Base-by-base conservation (phyloP, 2,329 filamentous ascomycete genomes). In the Neofusicoccum parvum region DNA sequence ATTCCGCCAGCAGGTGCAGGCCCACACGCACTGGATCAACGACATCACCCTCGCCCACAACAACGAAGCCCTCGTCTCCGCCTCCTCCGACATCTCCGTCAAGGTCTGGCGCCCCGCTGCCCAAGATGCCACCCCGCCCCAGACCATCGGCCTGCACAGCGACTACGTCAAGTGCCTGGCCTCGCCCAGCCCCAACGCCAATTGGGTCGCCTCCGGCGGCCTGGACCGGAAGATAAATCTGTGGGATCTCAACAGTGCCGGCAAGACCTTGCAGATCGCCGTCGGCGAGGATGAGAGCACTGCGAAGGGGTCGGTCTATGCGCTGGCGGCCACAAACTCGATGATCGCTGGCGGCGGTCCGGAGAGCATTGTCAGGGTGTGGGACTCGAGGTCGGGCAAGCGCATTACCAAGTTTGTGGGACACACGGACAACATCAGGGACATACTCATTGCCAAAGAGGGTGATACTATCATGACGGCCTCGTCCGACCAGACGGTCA, bases 111-210 rank as follows among this genome's bases (percentile, higher is more conserved):
- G 94, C 65, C 94, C 94, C 27, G 80, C 84, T 15, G 87, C 87
- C 53, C 82, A 87, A 65, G 86, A 87, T 54, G 80, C 81, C 27
- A 84, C 89, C 58, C 87, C 90, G 10, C 89, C 92, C 5, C 85
- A 87, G 69, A 92, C 92, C 48, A 94, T 99, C 73, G 95, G 95
- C 69, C 88, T 94, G 72, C 95, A 99, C 78, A 90, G 89, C 72
- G 95, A 99, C 82, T 99, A 98, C 75, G 94, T 97, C 75, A 99
- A 98, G 80, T 94, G 92, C 70, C 86, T 99, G 43, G 92, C 94
- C 17, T 91, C 92, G 7, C 92, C 94, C 49, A 84, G 87, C 70
- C 80, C 83, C 48, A 83, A 87, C 46, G 86, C 88, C 64, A 88
- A 90, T 71, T 99, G 94, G 94, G 90, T 98, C 17, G 95, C 94